Percentiles rank a stretch among this genome's conserved stretches.
phyloP scores from a whole-genome alignment of 768 basidiomycete genomes.

The Podaxis mareebaensis region DNA sequence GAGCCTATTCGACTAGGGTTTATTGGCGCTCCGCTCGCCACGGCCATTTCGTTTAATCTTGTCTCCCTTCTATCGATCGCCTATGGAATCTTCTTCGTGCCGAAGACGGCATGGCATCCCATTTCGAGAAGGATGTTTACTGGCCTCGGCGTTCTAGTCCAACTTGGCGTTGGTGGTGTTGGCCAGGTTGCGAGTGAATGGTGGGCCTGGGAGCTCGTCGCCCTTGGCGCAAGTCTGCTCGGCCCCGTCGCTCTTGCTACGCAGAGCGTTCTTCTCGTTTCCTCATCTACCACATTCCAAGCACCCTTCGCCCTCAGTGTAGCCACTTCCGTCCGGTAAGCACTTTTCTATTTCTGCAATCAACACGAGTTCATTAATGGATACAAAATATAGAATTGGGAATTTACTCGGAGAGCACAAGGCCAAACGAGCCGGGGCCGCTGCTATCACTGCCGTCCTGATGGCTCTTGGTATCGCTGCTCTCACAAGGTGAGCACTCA shows the following conservation, averaged over 20 bases:
- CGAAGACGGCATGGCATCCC: constrained; percentile 84
- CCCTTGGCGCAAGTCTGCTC: constrained; percentile 57
- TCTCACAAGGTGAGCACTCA: constrained; percentile 56
- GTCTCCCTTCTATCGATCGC: constrained; percentile 61
- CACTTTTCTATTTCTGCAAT: neutral
- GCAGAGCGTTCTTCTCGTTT: constrained; percentile 83
- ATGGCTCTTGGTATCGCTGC: constrained; percentile 65
- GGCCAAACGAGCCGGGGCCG: constrained; percentile 67
- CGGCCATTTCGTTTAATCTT: constrained; percentile 88
- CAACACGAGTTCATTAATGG: neutral
- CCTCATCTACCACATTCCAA: constrained; percentile 77
- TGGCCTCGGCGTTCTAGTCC: constrained; percentile 65
- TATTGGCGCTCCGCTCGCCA: constrained; percentile 90
- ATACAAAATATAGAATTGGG: constrained; percentile 59
- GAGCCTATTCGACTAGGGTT: constrained; percentile 79
- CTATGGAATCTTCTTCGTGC: constrained; percentile 62
- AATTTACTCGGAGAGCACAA: constrained; percentile 86
- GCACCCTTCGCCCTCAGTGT: constrained; percentile 82
- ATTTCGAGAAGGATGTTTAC: constrained; percentile 64
- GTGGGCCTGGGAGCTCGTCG: constrained; percentile 96
- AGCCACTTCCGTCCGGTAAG: constrained; percentile 82
- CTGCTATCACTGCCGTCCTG: constrained; percentile 63
- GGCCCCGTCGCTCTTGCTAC: constrained; percentile 83
- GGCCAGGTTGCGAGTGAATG: constrained; percentile 89
- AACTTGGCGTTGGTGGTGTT: constrained; percentile 81